Evolutionary conservation across 208 protist species (phyloP), one percentile per base, ranked within the genome.

Genomic region (Wallacemonas sp.): DNA sequence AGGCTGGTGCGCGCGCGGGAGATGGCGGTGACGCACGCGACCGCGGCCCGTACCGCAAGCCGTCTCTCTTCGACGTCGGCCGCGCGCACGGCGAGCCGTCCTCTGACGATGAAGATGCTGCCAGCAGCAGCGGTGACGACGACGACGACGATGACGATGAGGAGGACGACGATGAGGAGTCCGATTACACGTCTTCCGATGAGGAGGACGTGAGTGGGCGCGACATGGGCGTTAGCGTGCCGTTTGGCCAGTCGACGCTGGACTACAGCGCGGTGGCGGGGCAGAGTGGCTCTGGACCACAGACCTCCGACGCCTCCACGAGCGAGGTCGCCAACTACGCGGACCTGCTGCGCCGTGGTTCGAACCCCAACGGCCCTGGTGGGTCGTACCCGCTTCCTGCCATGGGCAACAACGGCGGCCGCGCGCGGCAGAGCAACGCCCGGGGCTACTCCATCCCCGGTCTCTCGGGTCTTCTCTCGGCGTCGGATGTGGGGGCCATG

Each of bases 31-130:
- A n/a, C 14, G 36, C 36, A 14, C 36, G 36, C 44, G 9, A 49
- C 17, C 17, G 44, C 44, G 17, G 44, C 9, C 44, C 4, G 44
- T 23, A 5, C 44, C 52, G 52, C 30, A 8, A 33, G 30, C 52
- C 52, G 2, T 58, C 52, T 6, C 52, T 58, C 30, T 58, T 58
- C 19, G 61, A 76, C 55, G 67, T 76, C 16, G 57, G 70, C 19
- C 24, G 74, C 58, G 21, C 46, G 39, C 1, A 66, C 63, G 1
- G 64, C 52, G 36, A 52, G 41, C 26, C 5, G 19, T 49, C 44
- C 1, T 16, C 5, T 3, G 21, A 19, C 36, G 64, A 65, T 12
- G 64, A 70, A 29, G 58, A 66, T 48, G 71, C 70, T 61, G 47
- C 47, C 38, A 41, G 17, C 16, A 44, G n/a, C 21, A 21, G n/a